Evolutionary conservation across 2,329 filamentous ascomycete species (phyloP).

Genomic region (Albophoma yamanashiensis): DNA sequence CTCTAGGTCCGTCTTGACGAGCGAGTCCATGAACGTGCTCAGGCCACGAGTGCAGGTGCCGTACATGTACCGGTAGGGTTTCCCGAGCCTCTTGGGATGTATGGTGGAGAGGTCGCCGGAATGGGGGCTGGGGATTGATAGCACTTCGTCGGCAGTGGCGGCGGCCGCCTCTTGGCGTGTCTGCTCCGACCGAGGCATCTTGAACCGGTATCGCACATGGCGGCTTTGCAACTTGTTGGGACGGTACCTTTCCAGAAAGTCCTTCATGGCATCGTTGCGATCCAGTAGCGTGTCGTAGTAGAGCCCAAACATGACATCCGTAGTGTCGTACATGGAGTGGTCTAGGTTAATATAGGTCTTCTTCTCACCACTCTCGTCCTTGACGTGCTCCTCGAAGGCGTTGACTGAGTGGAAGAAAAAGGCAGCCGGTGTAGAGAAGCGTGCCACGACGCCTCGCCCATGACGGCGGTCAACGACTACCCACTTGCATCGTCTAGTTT

Average conservation of each 20-base stretch:
- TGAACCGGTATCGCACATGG: slow-evolving; percentile 34
- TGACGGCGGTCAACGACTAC: slow-evolving; percentile 59
- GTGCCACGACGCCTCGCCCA: slow-evolving; percentile 54
- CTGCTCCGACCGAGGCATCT: slow-evolving; percentile 14
- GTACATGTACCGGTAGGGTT: slow-evolving; percentile 51
- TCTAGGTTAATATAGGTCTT: slow-evolving; percentile 51
- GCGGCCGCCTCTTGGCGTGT: slow-evolving; percentile 6
- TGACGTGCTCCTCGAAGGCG: slow-evolving; percentile 52
- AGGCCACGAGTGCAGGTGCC: slow-evolving; percentile 43
- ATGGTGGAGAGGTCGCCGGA: slow-evolving; percentile 56
- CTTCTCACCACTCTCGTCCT: slow-evolving; percentile 20
- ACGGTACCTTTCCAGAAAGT: slow-evolving; percentile 29
- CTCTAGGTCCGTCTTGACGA: slow-evolving; percentile 54
- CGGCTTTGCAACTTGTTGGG: slow-evolving; percentile 23
- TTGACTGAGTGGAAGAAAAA: slow-evolving; percentile 79
- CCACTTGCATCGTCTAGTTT: slow-evolving; percentile 50
- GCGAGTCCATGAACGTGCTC: slow-evolving; percentile 49
- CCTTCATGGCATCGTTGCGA: slow-evolving; percentile 31
- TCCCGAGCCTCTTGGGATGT: slow-evolving; percentile 44
- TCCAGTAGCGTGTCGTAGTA: slow-evolving; percentile 60
- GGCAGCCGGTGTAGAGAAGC: slow-evolving; percentile 55
- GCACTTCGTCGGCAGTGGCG: slow-evolving; percentile 19
- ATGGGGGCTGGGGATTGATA: slow-evolving; percentile 41
- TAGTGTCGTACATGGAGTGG: slow-evolving; percentile 49
- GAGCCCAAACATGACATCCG: slow-evolving; percentile 53